phyloP scores from a whole-genome alignment of 2,329 filamentous ascomycete species.

The Alternaria brassicae region DNA sequence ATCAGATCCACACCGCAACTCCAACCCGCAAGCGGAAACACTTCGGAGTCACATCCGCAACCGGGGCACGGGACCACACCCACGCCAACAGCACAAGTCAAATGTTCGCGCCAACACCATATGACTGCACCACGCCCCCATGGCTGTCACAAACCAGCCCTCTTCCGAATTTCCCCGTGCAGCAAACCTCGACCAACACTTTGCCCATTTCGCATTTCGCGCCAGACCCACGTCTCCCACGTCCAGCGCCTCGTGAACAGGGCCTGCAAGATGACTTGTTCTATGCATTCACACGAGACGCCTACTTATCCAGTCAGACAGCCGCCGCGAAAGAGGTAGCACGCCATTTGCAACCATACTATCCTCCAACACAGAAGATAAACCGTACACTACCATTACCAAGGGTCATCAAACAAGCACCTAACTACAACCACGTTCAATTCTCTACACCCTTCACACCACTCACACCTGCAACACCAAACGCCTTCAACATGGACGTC shows the following conservation, averaged over 20 bases:
- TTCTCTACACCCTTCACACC: neutral
- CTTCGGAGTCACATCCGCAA: neutral
- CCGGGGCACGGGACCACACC: slow-evolving; percentile 1
- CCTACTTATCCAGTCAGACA: slow-evolving; percentile 14
- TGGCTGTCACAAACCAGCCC: slow-evolving; percentile 2
- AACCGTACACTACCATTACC: neutral
- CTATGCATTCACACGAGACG: slow-evolving; percentile 10
- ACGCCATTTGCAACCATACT: neutral
- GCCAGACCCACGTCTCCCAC: slow-evolving; percentile 15
- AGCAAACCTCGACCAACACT: slow-evolving; percentile 8
- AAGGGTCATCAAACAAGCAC: neutral
- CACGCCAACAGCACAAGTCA: neutral
- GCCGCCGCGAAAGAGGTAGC: slow-evolving; percentile 8
- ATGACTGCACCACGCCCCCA: slow-evolving; percentile 6
- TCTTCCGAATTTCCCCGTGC: slow-evolving; percentile 4
- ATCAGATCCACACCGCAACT: slow-evolving; percentile 3
- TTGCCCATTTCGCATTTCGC: slow-evolving; percentile 5
- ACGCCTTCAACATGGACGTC: slow-evolving; percentile 14
- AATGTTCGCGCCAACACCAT: slow-evolving; percentile 12
- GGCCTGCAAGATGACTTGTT: slow-evolving; percentile 21
- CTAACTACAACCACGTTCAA: neutral
- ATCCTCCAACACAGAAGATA: neutral
- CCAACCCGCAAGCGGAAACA: neutral
- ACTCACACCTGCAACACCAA: slow-evolving; percentile 5
- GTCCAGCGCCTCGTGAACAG: slow-evolving; percentile 20